Evolutionary conservation across 148 eudicot species (phyloP).

Genomic region (Nepenthes mirabilis): DNA sequence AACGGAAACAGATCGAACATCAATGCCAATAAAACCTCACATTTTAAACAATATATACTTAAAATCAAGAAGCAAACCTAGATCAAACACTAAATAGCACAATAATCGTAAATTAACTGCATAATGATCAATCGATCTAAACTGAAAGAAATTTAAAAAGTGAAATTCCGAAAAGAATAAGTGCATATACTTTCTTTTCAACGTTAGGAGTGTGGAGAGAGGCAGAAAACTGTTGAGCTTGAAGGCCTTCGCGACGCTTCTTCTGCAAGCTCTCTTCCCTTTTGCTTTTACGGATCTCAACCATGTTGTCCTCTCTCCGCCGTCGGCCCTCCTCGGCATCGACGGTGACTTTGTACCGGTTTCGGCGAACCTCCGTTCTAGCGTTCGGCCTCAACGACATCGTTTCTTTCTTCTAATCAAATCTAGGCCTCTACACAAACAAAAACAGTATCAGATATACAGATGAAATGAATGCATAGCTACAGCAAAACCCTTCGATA

Average conservation of each 20-base stretch:
- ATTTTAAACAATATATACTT: neutral
- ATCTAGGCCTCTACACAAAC: slow-evolving; percentile 1
- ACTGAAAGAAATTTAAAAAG: neutral
- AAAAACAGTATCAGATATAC: neutral
- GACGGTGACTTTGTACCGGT: slow-evolving; percentile 57
- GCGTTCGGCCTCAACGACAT: slow-evolving; percentile 49
- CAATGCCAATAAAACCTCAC: neutral
- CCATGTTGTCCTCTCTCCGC: slow-evolving; percentile 64
- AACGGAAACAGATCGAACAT: neutral
- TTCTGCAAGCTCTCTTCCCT: slow-evolving; percentile 62
- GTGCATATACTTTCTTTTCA: slow-evolving; percentile 25
- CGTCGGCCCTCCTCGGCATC: slow-evolving; percentile 83
- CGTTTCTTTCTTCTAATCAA: slow-evolving; percentile 3
- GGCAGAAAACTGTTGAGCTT: slow-evolving; percentile 5
- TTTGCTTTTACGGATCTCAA: slow-evolving; percentile 59
- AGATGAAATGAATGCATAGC: too few species aligned
- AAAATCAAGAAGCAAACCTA: neutral
- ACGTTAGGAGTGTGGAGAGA: slow-evolving; percentile 13
- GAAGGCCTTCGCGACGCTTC: slow-evolving; percentile 62
- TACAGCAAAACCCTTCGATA: too few species aligned
- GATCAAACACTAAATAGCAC: neutral
- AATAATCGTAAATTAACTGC: neutral
- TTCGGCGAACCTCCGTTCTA: slow-evolving; percentile 41
- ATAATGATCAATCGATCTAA: neutral
- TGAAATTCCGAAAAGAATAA: neutral